Base-by-base conservation (phyloP, 169 alveolate genomes). In the Plasmodium vivax region DNA sequence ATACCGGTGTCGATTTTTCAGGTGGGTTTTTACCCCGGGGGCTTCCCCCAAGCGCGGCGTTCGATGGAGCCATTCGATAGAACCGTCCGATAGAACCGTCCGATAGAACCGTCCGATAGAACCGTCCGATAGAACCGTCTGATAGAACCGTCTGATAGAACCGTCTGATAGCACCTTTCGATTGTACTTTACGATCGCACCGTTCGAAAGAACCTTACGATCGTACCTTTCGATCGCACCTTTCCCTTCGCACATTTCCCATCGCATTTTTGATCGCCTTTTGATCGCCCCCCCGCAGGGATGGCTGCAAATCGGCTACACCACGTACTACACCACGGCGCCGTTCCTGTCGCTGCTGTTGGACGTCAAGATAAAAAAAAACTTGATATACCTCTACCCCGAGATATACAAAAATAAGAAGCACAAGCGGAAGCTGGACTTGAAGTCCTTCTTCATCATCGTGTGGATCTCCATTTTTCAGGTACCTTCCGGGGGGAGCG, bases 301-400 rank as follows among this genome's bases (percentile, higher is more conserved):
- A 4, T 98, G 98, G 98, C 96, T 99, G 43, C 98, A 98, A 96
- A 98, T 99, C 58, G 99, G 99, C 30, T 99, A 99, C 96, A 97
- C 99, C 82, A 98, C 99, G 19, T 97, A 98, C 88, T 99, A 98
- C 95, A 99, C 99, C 62, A 97, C 98, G 87, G 95, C 99, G 16
- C 99, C 99, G 36, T 99, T 98, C 12, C 98, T 99, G 85, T 97
- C 99, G 23, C 94, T 99, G 51, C 98, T 98, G 32, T 96, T 98
- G 74, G 99, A 99, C 94, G 96, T 95, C 82, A 99, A 99, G 93
- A 98, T 98, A 81, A 96, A 96, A 54, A 98, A 97, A 93, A 96
- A 95, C 47, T 97, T 96, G 27, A 98, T 95, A 93, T 97, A 98
- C 83, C 96, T 98, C 82, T 99, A 96, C 95, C 99, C 99, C 19